Base-by-base conservation (phyloP, 108 stramenopile species). In the Stephanodiscus triporus region DNA sequence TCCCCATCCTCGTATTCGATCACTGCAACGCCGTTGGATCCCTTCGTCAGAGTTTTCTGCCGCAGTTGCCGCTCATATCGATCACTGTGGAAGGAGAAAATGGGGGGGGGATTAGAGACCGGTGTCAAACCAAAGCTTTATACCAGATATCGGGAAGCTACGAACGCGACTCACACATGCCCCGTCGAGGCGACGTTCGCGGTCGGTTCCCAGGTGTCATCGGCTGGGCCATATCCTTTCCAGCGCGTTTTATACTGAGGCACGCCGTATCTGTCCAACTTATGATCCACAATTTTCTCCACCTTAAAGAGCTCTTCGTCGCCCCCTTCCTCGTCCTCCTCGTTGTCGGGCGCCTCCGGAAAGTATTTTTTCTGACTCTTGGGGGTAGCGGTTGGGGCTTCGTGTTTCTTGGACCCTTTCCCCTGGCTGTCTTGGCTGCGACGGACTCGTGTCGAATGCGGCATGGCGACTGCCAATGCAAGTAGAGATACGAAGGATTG, bases 1-100 rank as follows among this genome's bases (percentile, higher is more conserved):
- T 78, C 77, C 9, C 77, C 77, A 30, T 78, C 77, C 26, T 71
- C 70, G 45, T 78, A 78, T 29, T 78, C 77, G n/a, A 78, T 78
- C 20, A 78, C 63, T 22, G 77, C 77, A 14, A 70, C 77, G 34
- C 77, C 77, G 0, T 63, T 45, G 8, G 70, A 70, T 5, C 37
- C 51, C 16, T 45, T 32, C 40, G 56, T 71, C 19, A 78, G 64
- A 20, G 45, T 37, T 19, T 24, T 16, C 68, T 56, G 60, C 32
- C 77, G 40, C 50, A 59, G 64, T 23, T 53, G 20, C 56, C 77
- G 22, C 45, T 70, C 63, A 66, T 58, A 78, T 36, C 77, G 51
- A 61, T 78, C 77, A 6, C 34, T 61, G 60, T 61, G 36, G 11
- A 29, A 14, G 32, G 6, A 11, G 8, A 29, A 1, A 30, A 13